Evolutionary conservation across 2,329 filamentous ascomycete genomes (phyloP), one percentile per base, ranked within the genome.

Genomic region (Beauveria scarabaeidicola): DNA sequence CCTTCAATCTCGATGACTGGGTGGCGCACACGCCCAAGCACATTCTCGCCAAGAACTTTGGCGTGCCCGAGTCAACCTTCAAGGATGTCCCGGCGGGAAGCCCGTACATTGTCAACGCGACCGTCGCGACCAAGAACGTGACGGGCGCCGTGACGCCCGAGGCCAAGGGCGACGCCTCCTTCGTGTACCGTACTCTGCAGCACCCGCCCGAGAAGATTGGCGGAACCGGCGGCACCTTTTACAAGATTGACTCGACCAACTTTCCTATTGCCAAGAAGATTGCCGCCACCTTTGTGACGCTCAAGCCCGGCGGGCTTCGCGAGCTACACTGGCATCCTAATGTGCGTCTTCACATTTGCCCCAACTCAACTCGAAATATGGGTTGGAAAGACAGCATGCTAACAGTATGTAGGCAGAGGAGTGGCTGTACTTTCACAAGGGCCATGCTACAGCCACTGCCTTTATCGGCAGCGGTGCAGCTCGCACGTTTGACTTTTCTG

Each of bases 261-360:
- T 89, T 89, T 66, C 86, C 86, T 0, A 78, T 84, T 25, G 77
- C 81, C 36, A 86, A 80, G 64, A 89, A 85, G 0, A 81, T 89
- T 54, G 85, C 86, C 1, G 82, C 85, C 0, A 82, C 84, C 0
- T 79, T 86, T 61, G 83, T 89, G 1, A 81, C 79, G 0, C 75
- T 89, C 10, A 78, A 87, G 71, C 86, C 86, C 0, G 79, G 79
- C 43, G 85, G 78, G 1, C 70, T 89, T 44, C 74, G 86, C 29
- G 86, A 89, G 71, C 73, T 89, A 32, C 85, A 88, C 66, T 89
- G 86, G 86, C 85, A 88, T 68, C 85, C 85, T 1, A 88, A 85
- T 66, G 82, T 84, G 69, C 71, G 78, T 55, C n/a, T n/a, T 11
- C 4, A 0, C 32, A 15, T 15, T 36, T 11, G 44, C 2, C 58